These are phyloP conservation scores for Rickenella mellea DNA, from an alignment of 768 basidiomycete genomes.

Conservation along the genomic window DNA sequence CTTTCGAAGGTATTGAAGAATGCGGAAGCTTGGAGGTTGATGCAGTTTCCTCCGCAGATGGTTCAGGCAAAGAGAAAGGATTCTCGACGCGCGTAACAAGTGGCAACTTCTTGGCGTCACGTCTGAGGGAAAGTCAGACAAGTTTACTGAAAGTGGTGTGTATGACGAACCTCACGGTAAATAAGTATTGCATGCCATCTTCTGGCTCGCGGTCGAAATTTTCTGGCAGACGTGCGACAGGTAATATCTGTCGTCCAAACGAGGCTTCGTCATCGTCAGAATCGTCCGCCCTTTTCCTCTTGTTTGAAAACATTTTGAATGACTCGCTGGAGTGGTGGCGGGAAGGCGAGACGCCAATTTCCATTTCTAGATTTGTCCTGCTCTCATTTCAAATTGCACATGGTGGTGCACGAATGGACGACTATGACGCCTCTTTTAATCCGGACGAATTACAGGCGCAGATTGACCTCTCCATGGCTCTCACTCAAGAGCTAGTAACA, in stretches of 20 bases:
- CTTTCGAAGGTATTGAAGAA: constrained; percentile 45
- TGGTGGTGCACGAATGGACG: not conserved
- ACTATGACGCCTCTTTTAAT: constrained; percentile 29
- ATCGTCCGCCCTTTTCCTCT: constrained; percentile 37
- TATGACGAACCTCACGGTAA: constrained; percentile 58
- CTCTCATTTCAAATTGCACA: too few relatives aligned
- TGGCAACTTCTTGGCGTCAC: constrained; percentile 61
- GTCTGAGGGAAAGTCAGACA: constrained; percentile 27
- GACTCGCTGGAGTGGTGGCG: too few relatives aligned
- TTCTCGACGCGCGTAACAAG: constrained; percentile 55
- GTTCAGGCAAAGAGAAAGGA: constrained; percentile 42
- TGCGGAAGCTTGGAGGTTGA: constrained; percentile 13
- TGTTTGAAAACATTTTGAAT: too few relatives aligned
- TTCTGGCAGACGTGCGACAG: constrained; percentile 70
- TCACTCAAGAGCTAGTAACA: constrained; percentile 60
- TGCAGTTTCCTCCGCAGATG: constrained; percentile 9
- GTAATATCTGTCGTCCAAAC: constrained; percentile 63
- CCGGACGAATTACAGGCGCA: constrained; percentile 68
- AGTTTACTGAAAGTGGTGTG: not conserved
- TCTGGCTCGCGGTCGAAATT: constrained; percentile 55
- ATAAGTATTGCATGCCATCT: constrained; percentile 75
- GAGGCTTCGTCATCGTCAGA: constrained; percentile 49
- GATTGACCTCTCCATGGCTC: constrained; percentile 72
- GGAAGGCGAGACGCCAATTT: not conserved
- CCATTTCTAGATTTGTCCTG: not conserved